Evolutionary conservation across 495 filamentous ascomycete species (phyloP).

Genomic region (Trichoderma orchidacearum): DNA sequence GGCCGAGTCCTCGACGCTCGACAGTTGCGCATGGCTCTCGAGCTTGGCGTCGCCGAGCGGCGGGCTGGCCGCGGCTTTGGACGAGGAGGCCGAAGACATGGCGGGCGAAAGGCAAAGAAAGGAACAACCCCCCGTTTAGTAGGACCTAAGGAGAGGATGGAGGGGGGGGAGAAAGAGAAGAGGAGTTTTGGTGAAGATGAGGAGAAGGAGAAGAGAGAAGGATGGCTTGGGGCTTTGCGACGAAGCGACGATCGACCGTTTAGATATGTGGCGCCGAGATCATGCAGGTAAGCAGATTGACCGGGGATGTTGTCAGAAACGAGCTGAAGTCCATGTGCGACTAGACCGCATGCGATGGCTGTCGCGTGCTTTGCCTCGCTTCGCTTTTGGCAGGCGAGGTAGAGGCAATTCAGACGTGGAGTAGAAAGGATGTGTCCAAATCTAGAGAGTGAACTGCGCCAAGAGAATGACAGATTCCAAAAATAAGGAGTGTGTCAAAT

Average conservation of each 20-base stretch:
- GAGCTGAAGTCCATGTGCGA: background rate
- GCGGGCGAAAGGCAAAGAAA: background rate
- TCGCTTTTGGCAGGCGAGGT: background rate
- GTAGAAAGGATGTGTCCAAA: too few relatives aligned
- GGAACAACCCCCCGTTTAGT: too few relatives aligned
- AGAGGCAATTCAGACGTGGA: background rate
- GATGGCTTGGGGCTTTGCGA: background rate
- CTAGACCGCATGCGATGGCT: background rate
- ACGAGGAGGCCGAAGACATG: background rate
- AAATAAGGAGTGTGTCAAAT: background rate
- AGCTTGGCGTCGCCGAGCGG: background rate
- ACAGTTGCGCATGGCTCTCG: background rate
- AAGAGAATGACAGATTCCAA: background rate
- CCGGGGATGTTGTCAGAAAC: background rate
- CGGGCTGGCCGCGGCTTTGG: background rate
- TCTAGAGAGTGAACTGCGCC: background rate
- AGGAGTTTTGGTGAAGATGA: too few relatives aligned
- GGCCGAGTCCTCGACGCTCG: constrained; percentile 8
- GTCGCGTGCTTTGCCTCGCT: background rate
- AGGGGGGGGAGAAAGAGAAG: background rate
- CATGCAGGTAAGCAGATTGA: background rate
- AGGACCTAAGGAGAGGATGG: too few relatives aligned
- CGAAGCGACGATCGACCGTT: background rate
- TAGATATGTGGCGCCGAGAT: background rate
- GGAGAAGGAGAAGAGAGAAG: background rate